A percentile compares a stretch with the other conserved stretches of the same genome.
phyloP scores from a whole-genome alignment of 768 basidiomycete species.

The Mycena haematopus region DNA sequence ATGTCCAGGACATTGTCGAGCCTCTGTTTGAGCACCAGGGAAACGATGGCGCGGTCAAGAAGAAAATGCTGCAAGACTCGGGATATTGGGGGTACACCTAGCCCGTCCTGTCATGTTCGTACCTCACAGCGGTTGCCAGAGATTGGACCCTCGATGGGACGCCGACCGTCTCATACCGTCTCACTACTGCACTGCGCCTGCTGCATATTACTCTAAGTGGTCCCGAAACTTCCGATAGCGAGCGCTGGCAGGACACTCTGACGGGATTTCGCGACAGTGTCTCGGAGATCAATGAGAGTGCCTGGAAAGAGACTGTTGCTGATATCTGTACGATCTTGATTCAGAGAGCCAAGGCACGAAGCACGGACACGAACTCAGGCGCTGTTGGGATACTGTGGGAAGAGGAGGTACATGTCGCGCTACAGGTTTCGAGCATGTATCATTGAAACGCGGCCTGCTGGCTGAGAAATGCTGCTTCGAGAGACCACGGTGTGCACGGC shows the following conservation, averaged over 20 bases:
- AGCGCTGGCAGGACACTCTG: slow-evolving; percentile 62
- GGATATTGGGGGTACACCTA: slow-evolving; percentile 86
- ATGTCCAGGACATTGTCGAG: slow-evolving; percentile 63
- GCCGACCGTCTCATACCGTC: slow-evolving; percentile 74
- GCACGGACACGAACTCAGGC: slow-evolving; percentile 23
- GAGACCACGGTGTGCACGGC: no score
- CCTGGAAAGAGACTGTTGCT: slow-evolving; percentile 51
- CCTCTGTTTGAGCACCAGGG: slow-evolving; percentile 53
- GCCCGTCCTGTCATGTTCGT: slow-evolving; percentile 9
- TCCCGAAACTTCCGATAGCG: slow-evolving; percentile 37
- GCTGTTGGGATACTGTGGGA: slow-evolving; percentile 61
- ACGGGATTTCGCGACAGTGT: slow-evolving; percentile 51
- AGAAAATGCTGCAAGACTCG: slow-evolving; percentile 58
- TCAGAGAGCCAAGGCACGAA: slow-evolving; percentile 38
- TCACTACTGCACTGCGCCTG: slow-evolving; percentile 75
- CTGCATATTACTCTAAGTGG: slow-evolving; percentile 46
- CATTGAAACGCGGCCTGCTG: background rate
- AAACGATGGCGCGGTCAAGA: slow-evolving; percentile 51
- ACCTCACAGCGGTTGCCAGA: slow-evolving; percentile 45
- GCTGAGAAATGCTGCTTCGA: no score
- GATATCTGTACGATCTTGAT: slow-evolving; percentile 47
- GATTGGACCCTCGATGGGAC: slow-evolving; percentile 79
- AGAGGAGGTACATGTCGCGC: slow-evolving; percentile 64
- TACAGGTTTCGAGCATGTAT: background rate
- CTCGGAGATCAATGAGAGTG: slow-evolving; percentile 54